Evolutionary conservation across 2,329 filamentous ascomycete genomes (phyloP).

Genomic region (Aurifilum marmelostoma): DNA sequence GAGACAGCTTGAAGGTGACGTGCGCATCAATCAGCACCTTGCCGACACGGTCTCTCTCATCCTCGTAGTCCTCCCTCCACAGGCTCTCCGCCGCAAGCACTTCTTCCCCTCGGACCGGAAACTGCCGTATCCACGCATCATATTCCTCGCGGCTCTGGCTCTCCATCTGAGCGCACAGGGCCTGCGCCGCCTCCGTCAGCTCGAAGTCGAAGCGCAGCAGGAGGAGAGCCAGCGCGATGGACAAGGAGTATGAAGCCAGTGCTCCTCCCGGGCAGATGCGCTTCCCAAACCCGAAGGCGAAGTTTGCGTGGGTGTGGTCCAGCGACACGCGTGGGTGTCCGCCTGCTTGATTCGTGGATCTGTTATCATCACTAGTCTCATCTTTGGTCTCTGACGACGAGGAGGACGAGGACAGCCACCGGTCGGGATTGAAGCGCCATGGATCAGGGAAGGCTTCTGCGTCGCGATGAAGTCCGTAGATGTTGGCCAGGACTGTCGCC

Average conservation of each 20-base stretch:
- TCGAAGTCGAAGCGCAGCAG: slow-evolving; percentile 25
- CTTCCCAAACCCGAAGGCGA: slow-evolving; percentile 24
- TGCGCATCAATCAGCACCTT: slow-evolving; percentile 25
- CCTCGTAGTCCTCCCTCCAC: background rate
- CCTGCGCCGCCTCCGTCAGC: slow-evolving; percentile 5
- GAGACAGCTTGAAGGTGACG: slow-evolving; percentile 22
- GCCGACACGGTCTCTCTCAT: slow-evolving; percentile 10
- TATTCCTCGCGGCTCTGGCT: slow-evolving; percentile 17
- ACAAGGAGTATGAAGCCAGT: slow-evolving; percentile 22
- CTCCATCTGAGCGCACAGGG: background rate
- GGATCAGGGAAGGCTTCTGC: slow-evolving; percentile 16
- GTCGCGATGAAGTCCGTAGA: slow-evolving; percentile 26
- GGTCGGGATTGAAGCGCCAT: slow-evolving; percentile 23
- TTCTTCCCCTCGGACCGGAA: background rate
- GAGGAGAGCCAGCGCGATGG: slow-evolving; percentile 23
- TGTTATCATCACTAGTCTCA: background rate
- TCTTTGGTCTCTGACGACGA: background rate
- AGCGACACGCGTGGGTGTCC: background rate
- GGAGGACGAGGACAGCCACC: slow-evolving; percentile 17
- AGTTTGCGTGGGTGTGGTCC: slow-evolving; percentile 23
- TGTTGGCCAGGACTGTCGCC: slow-evolving; percentile 23
- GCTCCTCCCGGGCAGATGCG: slow-evolving; percentile 23
- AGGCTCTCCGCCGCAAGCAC: background rate
- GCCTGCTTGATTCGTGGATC: background rate
- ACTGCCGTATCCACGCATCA: background rate